Percentiles rank a stretch among this genome's conserved stretches.
Conservation (phyloP, 495 filamentous ascomycete genomes). For the Chaetomium cochliodes region DNA sequence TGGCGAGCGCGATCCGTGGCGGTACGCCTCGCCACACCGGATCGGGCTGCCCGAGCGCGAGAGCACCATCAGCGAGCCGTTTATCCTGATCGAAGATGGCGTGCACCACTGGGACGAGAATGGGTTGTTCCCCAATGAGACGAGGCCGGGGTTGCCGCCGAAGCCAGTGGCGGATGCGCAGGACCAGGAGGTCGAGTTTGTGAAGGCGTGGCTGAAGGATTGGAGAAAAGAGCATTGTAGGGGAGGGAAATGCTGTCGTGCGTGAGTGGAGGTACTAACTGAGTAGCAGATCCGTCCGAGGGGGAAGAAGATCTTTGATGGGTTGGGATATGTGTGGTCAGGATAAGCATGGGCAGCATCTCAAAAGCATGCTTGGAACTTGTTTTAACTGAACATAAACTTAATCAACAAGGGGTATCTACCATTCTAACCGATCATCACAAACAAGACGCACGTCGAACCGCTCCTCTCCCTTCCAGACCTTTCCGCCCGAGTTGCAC, state of each 20-base stretch:
- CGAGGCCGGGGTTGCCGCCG: slow-evolving; percentile 53
- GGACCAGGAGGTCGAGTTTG: slow-evolving; percentile 55
- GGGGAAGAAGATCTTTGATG: not conserved
- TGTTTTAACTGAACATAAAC: not conserved
- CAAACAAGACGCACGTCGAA: slow-evolving; percentile 58
- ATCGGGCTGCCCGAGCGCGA: slow-evolving; percentile 46
- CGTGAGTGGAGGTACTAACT: slow-evolving; percentile 10
- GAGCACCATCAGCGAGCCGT: slow-evolving; percentile 59
- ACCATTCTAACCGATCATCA: slow-evolving; percentile 54
- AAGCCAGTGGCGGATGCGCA: slow-evolving; percentile 54
- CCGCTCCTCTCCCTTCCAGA: slow-evolving; percentile 55
- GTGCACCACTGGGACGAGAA: slow-evolving; percentile 77
- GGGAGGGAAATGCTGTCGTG: not conserved
- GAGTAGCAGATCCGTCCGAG: not conserved
- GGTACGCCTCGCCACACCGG: slow-evolving; percentile 61
- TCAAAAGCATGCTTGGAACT: not conserved
- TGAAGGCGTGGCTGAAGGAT: slow-evolving; percentile 64
- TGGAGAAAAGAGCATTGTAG: slow-evolving; percentile 38
- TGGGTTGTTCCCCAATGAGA: slow-evolving; percentile 61
- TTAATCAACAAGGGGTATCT: slow-evolving; percentile 24
- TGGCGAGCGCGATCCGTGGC: slow-evolving; percentile 70
- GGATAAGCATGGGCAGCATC: not conserved
- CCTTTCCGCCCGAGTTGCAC: slow-evolving; percentile 49
- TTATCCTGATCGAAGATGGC: slow-evolving; percentile 59
- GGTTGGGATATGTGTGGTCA: not conserved